Percentiles rank a stretch among this genome's conserved stretches.
phyloP scores from a whole-genome alignment of 2,329 filamentous ascomycete genomes.

The Neopestalotiopsis sp. region DNA sequence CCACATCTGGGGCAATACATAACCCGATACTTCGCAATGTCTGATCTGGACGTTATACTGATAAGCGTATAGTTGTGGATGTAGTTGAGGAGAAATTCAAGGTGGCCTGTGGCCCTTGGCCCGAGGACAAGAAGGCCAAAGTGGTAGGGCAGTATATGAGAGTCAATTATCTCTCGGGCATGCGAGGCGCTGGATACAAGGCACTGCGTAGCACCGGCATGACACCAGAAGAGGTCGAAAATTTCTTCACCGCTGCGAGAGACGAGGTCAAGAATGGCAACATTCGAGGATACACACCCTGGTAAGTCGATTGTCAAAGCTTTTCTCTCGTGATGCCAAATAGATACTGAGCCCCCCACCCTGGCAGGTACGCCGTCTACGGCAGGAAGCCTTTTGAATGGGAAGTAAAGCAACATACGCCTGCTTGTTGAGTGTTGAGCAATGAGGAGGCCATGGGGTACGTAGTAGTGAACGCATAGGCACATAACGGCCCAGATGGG shows the following conservation, averaged over 20 bases:
- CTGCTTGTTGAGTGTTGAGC: background rate
- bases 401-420: background rate
- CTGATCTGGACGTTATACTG: background rate
- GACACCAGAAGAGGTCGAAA: constrained; percentile 12
- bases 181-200: constrained; percentile 14
- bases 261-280: constrained; percentile 14
- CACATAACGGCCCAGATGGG: background rate
- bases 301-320: background rate
- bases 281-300: constrained; percentile 16
- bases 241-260: constrained; percentile 13
- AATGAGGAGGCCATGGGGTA: background rate
- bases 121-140: constrained; percentile 5
- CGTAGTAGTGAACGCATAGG: background rate
- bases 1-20: no score
- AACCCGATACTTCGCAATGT: background rate
- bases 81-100: constrained; percentile 15
- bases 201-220: constrained; percentile 16
- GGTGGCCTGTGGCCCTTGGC: constrained; percentile 16
- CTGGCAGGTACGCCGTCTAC: constrained; percentile 12
- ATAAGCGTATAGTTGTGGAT: background rate
- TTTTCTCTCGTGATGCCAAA: background rate
- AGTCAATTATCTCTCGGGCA: constrained; percentile 13
- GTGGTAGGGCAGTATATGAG: constrained; percentile 8
- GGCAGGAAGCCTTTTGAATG: constrained; percentile 11
- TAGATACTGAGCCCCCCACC: background rate